phyloP scores from a whole-genome alignment of 2,329 filamentous ascomycete species.

The Fusarium beomiforme region DNA sequence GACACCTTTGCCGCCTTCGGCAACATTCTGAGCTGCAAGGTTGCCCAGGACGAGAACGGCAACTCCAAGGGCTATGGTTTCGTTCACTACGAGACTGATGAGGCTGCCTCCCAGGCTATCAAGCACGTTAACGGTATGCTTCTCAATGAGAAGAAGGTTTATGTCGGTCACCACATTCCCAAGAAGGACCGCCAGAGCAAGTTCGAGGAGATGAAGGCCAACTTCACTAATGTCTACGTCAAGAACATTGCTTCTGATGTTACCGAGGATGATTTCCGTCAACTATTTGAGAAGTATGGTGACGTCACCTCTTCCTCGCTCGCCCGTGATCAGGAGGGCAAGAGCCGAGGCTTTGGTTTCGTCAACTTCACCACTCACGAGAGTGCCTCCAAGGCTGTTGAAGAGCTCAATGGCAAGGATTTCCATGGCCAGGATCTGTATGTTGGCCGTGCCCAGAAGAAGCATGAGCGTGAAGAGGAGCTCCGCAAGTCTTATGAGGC shows the following conservation, averaged over 20 bases:
- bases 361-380: constrained; percentile 97
- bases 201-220: constrained; percentile 99
- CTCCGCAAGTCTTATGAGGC: constrained; percentile 99
- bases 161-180: constrained; percentile 98
- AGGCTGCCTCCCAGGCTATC: constrained; percentile 96
- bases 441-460: constrained; percentile 98
- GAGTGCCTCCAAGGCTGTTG: constrained; percentile 84
- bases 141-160: constrained; percentile 99
- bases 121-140: constrained; percentile 99
- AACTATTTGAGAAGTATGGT: constrained; percentile 90
- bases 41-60: constrained; percentile 95
- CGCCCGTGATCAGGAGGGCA: constrained; percentile 87
- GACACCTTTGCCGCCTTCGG: constrained; percentile 99
- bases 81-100: constrained; percentile 99
- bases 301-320: constrained; percentile 96
- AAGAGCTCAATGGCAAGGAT: constrained; percentile 90
- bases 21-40: constrained; percentile 99
- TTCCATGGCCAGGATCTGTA: constrained; percentile 96
- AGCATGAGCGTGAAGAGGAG: constrained; percentile 99
- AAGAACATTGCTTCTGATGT: constrained; percentile 93
- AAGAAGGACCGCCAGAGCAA: constrained; percentile 99
- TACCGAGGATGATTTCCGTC: constrained; percentile 93
- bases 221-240: constrained; percentile 99
- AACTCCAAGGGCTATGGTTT: constrained; percentile 99
- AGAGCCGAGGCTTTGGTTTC: constrained; percentile 95